Percentiles rank a stretch among this genome's conserved stretches.
phyloP scores from a whole-genome alignment of 2,329 filamentous ascomycete genomes.

The Sclerotinia spermophila region DNA sequence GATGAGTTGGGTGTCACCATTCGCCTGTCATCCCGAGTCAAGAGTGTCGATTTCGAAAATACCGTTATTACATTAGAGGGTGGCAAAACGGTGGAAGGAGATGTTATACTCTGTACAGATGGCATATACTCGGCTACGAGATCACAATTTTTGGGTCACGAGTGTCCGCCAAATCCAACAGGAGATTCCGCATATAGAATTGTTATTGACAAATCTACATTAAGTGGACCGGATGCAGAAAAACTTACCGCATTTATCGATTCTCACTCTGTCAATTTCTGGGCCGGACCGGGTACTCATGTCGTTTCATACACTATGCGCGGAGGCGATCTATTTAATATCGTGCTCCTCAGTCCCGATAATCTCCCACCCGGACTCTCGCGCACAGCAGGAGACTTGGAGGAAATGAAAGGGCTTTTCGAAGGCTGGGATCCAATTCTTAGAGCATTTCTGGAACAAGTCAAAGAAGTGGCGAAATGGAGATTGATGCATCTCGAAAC shows the following conservation, averaged over 20 bases:
- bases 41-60: conserved; percentile 28
- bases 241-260: conserved; percentile 43
- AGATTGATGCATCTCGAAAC: conserved; percentile 55
- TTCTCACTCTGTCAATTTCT: conserved; percentile 46
- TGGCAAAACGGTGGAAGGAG: conserved; percentile 42
- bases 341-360: conserved; percentile 64
- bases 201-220: conserved; percentile 47
- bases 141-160: conserved; percentile 44
- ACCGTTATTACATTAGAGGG: conserved; percentile 25
- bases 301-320: conserved; percentile 59
- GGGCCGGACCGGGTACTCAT: conserved; percentile 48
- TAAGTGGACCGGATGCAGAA: conserved; percentile 46
- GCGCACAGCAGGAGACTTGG: conserved; percentile 49
- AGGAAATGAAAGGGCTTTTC: conserved; percentile 60
- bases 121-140: conserved; percentile 60
- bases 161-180: conserved; percentile 52
- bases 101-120: conserved; percentile 61
- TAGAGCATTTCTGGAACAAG: conserved; percentile 43
- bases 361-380: conserved; percentile 53
- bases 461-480: conserved; percentile 64
- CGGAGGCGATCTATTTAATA: conserved; percentile 57
- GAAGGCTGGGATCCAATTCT: conserved; percentile 61
- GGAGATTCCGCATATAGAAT: conserved; percentile 65
- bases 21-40: conserved; percentile 40
- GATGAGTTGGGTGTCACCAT: conserved; percentile 40